Evolutionary conservation across 345 rosid genomes (phyloP), one percentile per base, ranked within the genome.

Genomic region (Sapria himalayana): DNA sequence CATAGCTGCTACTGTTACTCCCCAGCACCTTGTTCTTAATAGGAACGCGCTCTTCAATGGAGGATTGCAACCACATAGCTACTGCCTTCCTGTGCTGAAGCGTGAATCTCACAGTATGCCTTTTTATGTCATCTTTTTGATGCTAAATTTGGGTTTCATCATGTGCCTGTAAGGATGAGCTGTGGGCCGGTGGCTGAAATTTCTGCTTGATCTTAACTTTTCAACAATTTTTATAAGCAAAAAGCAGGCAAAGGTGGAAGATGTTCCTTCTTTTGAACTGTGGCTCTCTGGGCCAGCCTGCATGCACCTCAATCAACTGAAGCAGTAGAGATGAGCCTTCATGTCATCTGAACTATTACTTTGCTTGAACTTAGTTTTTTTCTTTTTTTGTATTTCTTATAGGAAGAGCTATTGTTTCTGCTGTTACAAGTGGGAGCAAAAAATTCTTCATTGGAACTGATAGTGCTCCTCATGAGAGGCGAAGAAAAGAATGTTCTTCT

Each of bases 361-460:
- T 5, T 25, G 38, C 20, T 11, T 9, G 3, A 23, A 20, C 22
- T 18, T 39, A 13, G 24, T 21, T 41, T 11, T 8, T 29, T 45
- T 14, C 15, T 13, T 41, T 7, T 29, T 49, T 47, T 35, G 38
- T 43, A 22, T 36, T 6, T 37, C 20, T 11, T 64, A 17, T 46
- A 89, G 94, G 98, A 63, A 59, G 71, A 60, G 86, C 98, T 35
- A 74, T 89, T 43, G 82, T 67, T 54, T 59, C 73, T 55, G 93
- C 93, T 17, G 93, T 89, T 60, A 89, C 94, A 18, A 69, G 98
- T 46, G 95, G 95, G 45, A 82, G 71, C 54, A 79, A 65, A 61
- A 74, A 47, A 40, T 76, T 76, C 55, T 82, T 89, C 74, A 80
- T 89, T 20, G 98, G 98, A 46, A 82, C 98, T 50, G 98, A 89